Base-by-base conservation (phyloP, 306 rosid species). In the Vicia sativa region DNA sequence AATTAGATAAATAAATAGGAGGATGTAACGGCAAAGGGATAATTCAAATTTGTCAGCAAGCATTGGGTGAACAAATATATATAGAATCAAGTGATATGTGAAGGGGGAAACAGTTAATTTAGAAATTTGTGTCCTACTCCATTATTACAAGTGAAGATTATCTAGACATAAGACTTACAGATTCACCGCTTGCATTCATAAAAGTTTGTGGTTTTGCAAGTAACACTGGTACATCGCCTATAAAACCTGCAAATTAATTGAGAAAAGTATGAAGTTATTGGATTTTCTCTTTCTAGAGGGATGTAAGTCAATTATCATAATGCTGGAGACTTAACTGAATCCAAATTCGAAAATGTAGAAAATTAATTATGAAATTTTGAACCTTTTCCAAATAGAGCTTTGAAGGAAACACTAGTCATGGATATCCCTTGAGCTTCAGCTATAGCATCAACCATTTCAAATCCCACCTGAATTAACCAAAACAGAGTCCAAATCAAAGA, bases 161-260 rank as follows among this genome's bases (percentile, higher is more conserved):
- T 74, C 60, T 52, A 25, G 81, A 60, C 54, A 65, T 84, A 70
- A 77, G 70, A 88, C 99, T 85, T 88, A 93, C 99, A 72, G 99
- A 93, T 90, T 88, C 90, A 79, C 99, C 99, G 60, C 99, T 90
- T 78, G 52, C 62, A 73, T 93, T 90, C 99, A 93, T 93, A 80
- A 79, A 93, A 68, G 97, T 93, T 74, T 90, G 96, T 34, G 99
- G 99, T 70, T 93, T 90, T 53, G 91, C 90, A 73, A 93, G 90
- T 74, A 93, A 80, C 37, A 93, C 79, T 0, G 99, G 97, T 60
- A 79, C 82, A 57, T 88, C 92, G 31, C 96, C 96, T 54, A 93
- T 70, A 73, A 65, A 75, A 53, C 99, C 97, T 93, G 87, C 56
- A 7, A 34, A 34, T 9, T 53, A 53, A 25, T 15, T 46, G 53